phyloP scores from a whole-genome alignment of 2,329 filamentous ascomycete species.

The Pyricularia grisea region DNA sequence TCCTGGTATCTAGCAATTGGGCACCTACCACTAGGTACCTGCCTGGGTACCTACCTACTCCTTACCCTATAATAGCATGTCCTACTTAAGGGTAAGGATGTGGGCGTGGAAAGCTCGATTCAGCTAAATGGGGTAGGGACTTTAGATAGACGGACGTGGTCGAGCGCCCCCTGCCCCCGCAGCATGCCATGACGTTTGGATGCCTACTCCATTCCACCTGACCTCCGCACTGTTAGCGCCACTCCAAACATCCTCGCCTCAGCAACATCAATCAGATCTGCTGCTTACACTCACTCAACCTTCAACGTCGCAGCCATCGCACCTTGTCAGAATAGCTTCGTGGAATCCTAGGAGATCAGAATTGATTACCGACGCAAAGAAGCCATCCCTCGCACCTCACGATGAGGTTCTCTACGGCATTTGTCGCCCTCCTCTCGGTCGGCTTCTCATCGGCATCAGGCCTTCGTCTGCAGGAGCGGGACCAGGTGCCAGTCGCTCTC shows the following conservation, averaged over 20 bases:
- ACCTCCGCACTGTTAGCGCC: not conserved
- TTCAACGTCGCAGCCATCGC: not conserved
- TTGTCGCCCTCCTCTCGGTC: conserved; percentile 36
- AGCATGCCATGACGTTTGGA: too few species aligned
- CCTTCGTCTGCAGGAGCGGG: conserved; percentile 35
- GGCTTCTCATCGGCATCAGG: conserved; percentile 35
- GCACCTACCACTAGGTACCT: too few species aligned
- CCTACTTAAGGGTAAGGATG: too few species aligned
- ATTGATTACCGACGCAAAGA: not conserved
- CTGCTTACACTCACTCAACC: not conserved
- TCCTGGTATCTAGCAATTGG: too few species aligned
- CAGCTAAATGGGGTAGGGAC: too few species aligned
- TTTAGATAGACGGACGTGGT: too few species aligned
- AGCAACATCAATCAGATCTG: not conserved
- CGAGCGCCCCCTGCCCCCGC: not conserved
- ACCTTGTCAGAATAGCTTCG: not conserved
- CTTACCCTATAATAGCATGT: too few species aligned
- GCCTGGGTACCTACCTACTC: too few species aligned
- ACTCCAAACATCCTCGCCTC: not conserved
- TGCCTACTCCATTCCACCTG: not conserved
- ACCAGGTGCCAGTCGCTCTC: conserved; percentile 32
- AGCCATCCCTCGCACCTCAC: not conserved
- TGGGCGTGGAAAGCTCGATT: too few species aligned
- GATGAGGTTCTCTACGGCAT: conserved; percentile 32
- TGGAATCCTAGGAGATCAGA: not conserved